Percentiles rank a stretch among this genome's conserved stretches.
Conservation (phyloP, 2,329 filamentous ascomycete species). For the Knufia fluminis region DNA sequence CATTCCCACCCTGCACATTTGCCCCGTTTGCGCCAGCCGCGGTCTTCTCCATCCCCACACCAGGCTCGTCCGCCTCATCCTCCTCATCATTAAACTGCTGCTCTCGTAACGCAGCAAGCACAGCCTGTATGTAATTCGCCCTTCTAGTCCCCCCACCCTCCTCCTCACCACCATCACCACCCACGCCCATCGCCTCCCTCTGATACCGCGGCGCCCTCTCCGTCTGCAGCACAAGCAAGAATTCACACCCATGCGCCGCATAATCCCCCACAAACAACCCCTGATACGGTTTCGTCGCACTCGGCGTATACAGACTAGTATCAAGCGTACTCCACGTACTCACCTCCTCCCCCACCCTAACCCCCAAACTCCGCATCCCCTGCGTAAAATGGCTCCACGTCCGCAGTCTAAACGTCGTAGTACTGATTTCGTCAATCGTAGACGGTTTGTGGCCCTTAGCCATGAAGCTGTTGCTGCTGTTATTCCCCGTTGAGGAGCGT, state of each 20-base stretch:
- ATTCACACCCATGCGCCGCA: constrained; percentile 78
- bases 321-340: constrained; percentile 65
- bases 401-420: constrained; percentile 63
- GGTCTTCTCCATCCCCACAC: too few relatives aligned
- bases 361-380: constrained; percentile 28
- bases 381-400: constrained; percentile 62
- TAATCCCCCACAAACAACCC: constrained; percentile 94
- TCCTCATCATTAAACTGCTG: constrained; percentile 24
- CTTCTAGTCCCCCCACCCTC: not conserved
- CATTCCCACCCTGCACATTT: not conserved
- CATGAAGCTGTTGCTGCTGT: constrained; percentile 35
- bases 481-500: constrained; percentile 35
- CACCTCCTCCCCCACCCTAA: constrained; percentile 44
- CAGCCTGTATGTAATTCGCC: constrained; percentile 4
- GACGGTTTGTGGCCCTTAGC: constrained; percentile 42
- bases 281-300: constrained; percentile 67
- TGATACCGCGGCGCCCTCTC: constrained; percentile 42
- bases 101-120: constrained; percentile 5
- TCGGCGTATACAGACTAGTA: constrained; percentile 68
- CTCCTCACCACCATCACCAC: not conserved
- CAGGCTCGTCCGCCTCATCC: constrained; percentile 37
- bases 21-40: too few relatives aligned
- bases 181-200: constrained; percentile 26
- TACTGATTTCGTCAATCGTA: constrained; percentile 51
- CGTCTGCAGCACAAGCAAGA: constrained; percentile 70